Evolutionary conservation across 768 basidiomycete species (phyloP), one percentile per base, ranked within the genome.

Genomic region (Trametes cubensis): DNA sequence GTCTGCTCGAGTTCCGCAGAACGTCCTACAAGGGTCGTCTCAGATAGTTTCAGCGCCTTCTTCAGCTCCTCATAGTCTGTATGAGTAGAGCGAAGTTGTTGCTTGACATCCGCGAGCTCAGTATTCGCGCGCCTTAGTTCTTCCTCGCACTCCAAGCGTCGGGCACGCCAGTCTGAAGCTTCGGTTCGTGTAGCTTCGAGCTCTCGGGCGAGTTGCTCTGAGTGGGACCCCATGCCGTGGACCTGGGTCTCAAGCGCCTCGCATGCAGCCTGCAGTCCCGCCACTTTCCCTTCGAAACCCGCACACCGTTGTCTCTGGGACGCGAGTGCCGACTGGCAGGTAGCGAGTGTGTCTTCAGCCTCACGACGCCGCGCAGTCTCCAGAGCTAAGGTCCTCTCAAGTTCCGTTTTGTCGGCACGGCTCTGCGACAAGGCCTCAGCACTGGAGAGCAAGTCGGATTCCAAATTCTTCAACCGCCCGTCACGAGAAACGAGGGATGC

Each of bases 41-140:
- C 63, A 28, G 61, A 60, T 17, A 56, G 59, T 13, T 65, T 50
- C 49, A 67, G 47, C 18, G 73, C 62, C 6, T 50, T 39, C 30
- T 71, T 64, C 23, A 73, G 49, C 23, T 4, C 15, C 41, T 51
- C 40, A 15, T 13, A 3, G 5, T 56, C 47, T 20, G n/a, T 42
- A 14, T 56, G 54, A 4, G 28, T 6, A 15, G 48, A 21, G 11
- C 21, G 20, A 5, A 62, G 41, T 20, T 57, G 55, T 6, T 45
- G 11, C 25, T 47, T 41, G 41, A 51, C 18, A 11, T 15, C 17
- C 8, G 48, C 17, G 11, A 57, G 20, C n/a, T 61, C 49, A 7
- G 39, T 11, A 5, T n/a, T 51, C 8, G 46, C 42, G 17, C 25
- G 30, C 20, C 30, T 10, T 5, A 61, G n/a, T 14, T 55, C 26